Base-by-base conservation (phyloP, 2,329 filamentous ascomycete genomes). In the Aspergillus sp. region DNA sequence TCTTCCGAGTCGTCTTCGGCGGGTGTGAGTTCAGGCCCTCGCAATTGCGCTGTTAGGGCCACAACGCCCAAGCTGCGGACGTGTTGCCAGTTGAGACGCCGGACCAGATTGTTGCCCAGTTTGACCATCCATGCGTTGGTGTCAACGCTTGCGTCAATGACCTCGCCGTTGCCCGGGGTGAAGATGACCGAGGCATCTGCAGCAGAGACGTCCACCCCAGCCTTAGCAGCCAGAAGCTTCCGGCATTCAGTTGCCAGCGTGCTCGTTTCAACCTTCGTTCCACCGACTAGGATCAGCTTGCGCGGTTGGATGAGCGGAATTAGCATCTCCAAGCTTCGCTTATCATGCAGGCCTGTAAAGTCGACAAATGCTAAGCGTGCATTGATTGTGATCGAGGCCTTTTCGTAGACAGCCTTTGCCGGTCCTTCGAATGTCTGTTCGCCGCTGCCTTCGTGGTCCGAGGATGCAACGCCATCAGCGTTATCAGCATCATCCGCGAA, bases 91-190 rank as follows among this genome's bases (percentile, higher is more conserved):
- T 87, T 88, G 49, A 98, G 76, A 56, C 85, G 85, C 67, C 88
- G 88, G 49, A 94, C 86, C 19, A 98, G 80, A 40, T 80, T 74
- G 56, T 91, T 87, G 42, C 88, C 89, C 12, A 98, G 77, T 67
- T 90, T 94, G 50, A 98, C 86, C 27, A 87, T 84, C 93, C 94
- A 98, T 3, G 93, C 90, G 63, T 97, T 96, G 4, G 91, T 97
- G 64, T 98, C 93, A 38, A 97, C 91, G 60, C 90, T 96, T 8
- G 91, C 93, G 65, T 98, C 84, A 38, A 98, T 77, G 9, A 76
- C 73, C 32, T 78, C 73, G 27, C 89, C 89, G n/a, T 87, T 73
- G 7, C 72, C 67, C 1, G 93, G 93, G 0, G 88, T 89, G 62
- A 91, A 91, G 4, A 98, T 87, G 52, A 90, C 83, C 33, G 81